phyloP scores from a whole-genome alignment of 2,329 filamentous ascomycete species.

The Rhinocladiella mackenziei region DNA sequence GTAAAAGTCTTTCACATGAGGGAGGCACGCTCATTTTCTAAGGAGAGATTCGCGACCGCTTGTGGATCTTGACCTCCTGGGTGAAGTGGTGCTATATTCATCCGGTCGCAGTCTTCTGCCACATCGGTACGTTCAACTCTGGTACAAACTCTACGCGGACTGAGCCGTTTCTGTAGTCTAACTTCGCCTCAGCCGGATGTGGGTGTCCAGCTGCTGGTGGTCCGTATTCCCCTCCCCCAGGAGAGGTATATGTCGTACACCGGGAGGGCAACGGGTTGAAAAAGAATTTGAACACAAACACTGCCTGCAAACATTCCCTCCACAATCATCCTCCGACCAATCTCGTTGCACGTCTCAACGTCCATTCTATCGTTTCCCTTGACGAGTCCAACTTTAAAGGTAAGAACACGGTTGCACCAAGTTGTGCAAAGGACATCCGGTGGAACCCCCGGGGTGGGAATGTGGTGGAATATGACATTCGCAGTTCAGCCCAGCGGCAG shows the following conservation, averaged over 20 bases:
- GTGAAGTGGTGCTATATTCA: background rate
- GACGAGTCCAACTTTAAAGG: background rate
- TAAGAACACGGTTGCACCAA: too few relatives aligned
- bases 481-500: background rate
- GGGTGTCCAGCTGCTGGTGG: conserved; percentile 8
- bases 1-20: too few relatives aligned
- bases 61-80: background rate
- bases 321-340: too few relatives aligned
- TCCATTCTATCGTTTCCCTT: background rate
- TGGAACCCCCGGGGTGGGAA: too few relatives aligned
- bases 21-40: background rate
- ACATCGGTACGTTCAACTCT: conserved; percentile 2
- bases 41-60: background rate
- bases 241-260: conserved; percentile 17
- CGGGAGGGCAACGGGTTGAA: conserved; percentile 8
- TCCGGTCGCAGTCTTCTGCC: conserved; percentile 8
- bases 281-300: conserved; percentile 4
- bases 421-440: too few relatives aligned
- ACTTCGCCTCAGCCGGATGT: conserved; percentile 1
- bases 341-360: too few relatives aligned
- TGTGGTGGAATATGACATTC: background rate
- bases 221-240: conserved; percentile 9
- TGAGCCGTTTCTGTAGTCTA: background rate
- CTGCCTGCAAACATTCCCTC: too few relatives aligned
- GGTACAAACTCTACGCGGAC: conserved; percentile 1